Evolutionary conservation across 495 filamentous ascomycete species (phyloP).

Genomic region (Aspergillus leporis): DNA sequence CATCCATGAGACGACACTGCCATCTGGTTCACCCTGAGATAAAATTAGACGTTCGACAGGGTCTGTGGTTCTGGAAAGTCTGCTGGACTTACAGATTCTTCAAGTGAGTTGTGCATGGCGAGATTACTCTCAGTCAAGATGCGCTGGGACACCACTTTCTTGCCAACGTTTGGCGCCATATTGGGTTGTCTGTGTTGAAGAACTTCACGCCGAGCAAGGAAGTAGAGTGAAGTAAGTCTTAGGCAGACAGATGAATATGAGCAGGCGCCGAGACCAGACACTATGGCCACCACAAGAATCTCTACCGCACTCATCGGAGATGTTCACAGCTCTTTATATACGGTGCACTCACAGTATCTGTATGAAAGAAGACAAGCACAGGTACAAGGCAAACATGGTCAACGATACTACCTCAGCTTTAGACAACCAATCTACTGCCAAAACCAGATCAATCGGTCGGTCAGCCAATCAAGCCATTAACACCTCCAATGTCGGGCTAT

Average conservation of each 20-base stretch:
- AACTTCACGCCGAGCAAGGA: neutral
- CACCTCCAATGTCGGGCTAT: neutral
- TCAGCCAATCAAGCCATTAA: neutral
- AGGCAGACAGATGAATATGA: neutral
- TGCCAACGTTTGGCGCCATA: neutral
- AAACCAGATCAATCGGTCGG: neutral
- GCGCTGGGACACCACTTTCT: neutral
- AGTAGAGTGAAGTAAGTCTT: neutral
- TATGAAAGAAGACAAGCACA: neutral
- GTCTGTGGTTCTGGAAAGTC: neutral
- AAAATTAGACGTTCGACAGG: neutral
- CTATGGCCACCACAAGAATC: neutral
- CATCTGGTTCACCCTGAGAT: neutral
- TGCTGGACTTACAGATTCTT: constrained; percentile 11
- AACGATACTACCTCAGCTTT: neutral
- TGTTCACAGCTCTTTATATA: neutral
- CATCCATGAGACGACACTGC: constrained; percentile 16
- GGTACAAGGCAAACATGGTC: neutral
- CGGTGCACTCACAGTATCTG: neutral
- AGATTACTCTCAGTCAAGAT: constrained; percentile 21
- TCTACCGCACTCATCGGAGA: neutral
- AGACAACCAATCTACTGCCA: neutral
- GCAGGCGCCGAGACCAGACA: neutral
- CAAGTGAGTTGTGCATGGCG: neutral
- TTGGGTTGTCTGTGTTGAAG: neutral